Conservation (phyloP, 2,329 filamentous ascomycete genomes). For the Byssochlamys sp. region DNA sequence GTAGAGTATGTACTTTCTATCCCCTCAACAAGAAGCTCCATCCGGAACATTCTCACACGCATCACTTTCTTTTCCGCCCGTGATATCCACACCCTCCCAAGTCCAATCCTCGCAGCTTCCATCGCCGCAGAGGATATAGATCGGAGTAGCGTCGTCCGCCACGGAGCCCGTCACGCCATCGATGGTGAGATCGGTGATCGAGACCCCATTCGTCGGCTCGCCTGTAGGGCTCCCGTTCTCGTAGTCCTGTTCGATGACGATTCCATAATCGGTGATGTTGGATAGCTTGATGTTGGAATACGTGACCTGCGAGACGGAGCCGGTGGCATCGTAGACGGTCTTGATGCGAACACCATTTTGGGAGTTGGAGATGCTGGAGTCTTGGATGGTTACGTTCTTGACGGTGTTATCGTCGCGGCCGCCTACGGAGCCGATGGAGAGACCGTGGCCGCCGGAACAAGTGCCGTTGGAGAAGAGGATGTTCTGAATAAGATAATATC, state of each 20-base stretch:
- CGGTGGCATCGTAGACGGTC: constrained; percentile 44
- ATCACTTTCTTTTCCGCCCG: constrained; percentile 41
- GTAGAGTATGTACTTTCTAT: too few relatives aligned
- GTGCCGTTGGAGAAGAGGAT: constrained; percentile 39
- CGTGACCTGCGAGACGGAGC: constrained; percentile 43
- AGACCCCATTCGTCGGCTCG: constrained; percentile 28
- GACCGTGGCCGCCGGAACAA: constrained; percentile 32
- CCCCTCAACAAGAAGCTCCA: constrained; percentile 22
- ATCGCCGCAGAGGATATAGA: constrained; percentile 49
- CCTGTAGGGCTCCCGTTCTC: constrained; percentile 38
- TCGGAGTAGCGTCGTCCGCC: constrained; percentile 24
- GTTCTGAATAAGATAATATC: constrained; percentile 15
- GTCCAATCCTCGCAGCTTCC: constrained; percentile 47
- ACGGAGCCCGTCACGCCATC: constrained; percentile 27
- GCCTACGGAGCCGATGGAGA: constrained; percentile 32
- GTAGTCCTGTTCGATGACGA: constrained; percentile 53
- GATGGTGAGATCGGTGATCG: constrained; percentile 32
- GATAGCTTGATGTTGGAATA: constrained; percentile 46
- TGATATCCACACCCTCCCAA: constrained; percentile 42
- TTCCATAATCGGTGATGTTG: constrained; percentile 44
- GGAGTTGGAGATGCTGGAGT: constrained; percentile 41
- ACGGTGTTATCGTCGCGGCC: constrained; percentile 45
- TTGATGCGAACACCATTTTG: constrained; percentile 47
- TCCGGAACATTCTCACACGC: constrained; percentile 35
- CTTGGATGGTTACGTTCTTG: constrained; percentile 41